Conservation (phyloP, 345 rosid species). For the Eucalyptus erythrocorys region DNA sequence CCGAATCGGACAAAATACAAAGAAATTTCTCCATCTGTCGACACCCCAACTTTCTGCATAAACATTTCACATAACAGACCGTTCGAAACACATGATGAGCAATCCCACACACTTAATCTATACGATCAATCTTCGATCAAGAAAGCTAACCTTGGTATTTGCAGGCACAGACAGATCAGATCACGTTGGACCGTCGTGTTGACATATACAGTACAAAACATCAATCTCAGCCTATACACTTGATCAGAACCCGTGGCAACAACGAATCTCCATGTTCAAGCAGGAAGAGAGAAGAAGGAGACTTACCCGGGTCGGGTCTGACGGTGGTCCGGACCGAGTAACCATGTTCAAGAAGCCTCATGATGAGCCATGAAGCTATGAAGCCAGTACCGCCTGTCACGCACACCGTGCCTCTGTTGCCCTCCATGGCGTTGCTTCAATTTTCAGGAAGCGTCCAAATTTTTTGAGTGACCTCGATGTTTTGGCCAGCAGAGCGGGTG, state of each 20-base stretch:
- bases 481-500: neutral
- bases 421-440: neutral
- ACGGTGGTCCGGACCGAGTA: slow-evolving; percentile 43
- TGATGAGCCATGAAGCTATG: slow-evolving; percentile 48
- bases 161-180: neutral
- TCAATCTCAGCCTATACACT: neutral
- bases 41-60: neutral
- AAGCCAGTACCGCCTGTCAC: slow-evolving; percentile 53
- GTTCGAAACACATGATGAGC: neutral
- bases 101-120: neutral
- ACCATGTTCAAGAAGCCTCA: slow-evolving; percentile 37
- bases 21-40: neutral
- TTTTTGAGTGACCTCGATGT: neutral
- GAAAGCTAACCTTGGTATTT: neutral
- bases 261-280: neutral
- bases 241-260: neutral
- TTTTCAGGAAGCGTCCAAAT: neutral
- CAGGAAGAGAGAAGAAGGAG: neutral
- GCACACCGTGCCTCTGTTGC: slow-evolving; percentile 20
- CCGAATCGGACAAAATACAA: neutral
- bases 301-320: slow-evolving; percentile 16
- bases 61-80: neutral
- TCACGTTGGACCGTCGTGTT: neutral
- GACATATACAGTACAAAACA: neutral
- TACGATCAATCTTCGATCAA: neutral